Evolutionary conservation across 2,329 filamentous ascomycete species (phyloP).

Genomic region (Trichoderma atroviride): DNA sequence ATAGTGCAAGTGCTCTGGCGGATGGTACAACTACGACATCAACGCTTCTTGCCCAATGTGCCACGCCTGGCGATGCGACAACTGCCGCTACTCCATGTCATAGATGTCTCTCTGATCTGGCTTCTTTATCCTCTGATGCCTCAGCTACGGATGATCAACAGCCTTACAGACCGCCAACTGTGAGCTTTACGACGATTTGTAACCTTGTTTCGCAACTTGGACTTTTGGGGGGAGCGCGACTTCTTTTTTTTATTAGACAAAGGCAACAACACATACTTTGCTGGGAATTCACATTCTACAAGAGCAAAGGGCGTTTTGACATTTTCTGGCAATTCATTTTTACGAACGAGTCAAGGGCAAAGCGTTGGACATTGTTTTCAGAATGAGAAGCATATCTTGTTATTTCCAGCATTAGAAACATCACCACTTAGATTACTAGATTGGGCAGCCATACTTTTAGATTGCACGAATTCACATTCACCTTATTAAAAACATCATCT

Average conservation of each 20-base stretch:
- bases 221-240: background rate
- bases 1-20: slow-evolving; percentile 31
- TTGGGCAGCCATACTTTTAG: slow-evolving; percentile 7
- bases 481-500: background rate
- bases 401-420: slow-evolving; percentile 15
- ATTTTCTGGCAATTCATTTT: slow-evolving; percentile 15
- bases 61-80: slow-evolving; percentile 29
- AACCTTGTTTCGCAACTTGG: background rate
- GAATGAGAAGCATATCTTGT: background rate
- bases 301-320: slow-evolving; percentile 15
- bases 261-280: background rate
- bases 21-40: slow-evolving; percentile 31
- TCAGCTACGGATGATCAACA: background rate
- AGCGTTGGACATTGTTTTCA: slow-evolving; percentile 10
- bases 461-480: background rate
- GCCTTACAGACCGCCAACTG: background rate
- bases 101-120: background rate
- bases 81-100: slow-evolving; percentile 31
- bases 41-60: slow-evolving; percentile 31
- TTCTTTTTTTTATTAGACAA: background rate
- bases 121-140: background rate
- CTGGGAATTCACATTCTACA: slow-evolving; percentile 16
- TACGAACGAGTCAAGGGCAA: background rate
- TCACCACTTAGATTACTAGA: slow-evolving; percentile 14
- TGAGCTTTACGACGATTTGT: background rate